These are phyloP conservation scores for Aspergillus kassunensis DNA, from an alignment of 495 filamentous ascomycete species.

Conservation along the genomic window DNA sequence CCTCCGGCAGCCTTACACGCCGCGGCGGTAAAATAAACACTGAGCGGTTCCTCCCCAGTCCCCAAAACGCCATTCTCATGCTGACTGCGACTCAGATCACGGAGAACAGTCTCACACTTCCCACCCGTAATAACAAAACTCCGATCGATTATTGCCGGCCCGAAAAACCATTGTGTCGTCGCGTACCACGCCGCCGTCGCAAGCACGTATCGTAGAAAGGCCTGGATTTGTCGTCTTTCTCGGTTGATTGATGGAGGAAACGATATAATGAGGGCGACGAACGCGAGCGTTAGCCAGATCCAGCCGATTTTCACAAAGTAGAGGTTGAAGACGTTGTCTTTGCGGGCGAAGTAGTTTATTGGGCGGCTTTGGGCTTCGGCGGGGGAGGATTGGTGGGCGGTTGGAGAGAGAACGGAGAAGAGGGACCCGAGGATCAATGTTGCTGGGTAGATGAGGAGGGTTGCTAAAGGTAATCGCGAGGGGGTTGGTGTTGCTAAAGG, in stretches of 20 bases:
- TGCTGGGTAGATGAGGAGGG: constrained; percentile 65
- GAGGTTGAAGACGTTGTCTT: constrained; percentile 84
- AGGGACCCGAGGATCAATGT: constrained; percentile 76
- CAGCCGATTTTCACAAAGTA: constrained; percentile 94
- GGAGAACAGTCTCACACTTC: constrained; percentile 54
- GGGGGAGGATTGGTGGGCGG: constrained; percentile 40
- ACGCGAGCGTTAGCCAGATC: constrained; percentile 78
- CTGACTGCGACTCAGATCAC: constrained; percentile 11
- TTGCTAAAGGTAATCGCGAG: constrained; percentile 5
- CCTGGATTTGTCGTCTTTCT: constrained; percentile 42
- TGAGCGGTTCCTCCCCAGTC: constrained; percentile 19
- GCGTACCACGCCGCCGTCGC: constrained; percentile 72
- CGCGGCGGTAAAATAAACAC: constrained; percentile 53
- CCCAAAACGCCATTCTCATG: constrained; percentile 33
- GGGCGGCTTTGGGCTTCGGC: constrained; percentile 27
- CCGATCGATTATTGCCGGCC: constrained; percentile 82
- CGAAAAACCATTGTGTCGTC: constrained; percentile 96
- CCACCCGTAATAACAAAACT: constrained; percentile 80
- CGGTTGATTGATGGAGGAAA: constrained; percentile 47
- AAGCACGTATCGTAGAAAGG: constrained; percentile 56
- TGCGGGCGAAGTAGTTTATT: constrained; percentile 85
- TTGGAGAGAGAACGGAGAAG: constrained; percentile 72
- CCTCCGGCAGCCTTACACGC: constrained; percentile 82
- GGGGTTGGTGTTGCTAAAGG: neutral
- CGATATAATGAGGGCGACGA: constrained; percentile 56